phyloP scores from a whole-genome alignment of 2,329 filamentous ascomycete species.

The Calonectria crousiana region DNA sequence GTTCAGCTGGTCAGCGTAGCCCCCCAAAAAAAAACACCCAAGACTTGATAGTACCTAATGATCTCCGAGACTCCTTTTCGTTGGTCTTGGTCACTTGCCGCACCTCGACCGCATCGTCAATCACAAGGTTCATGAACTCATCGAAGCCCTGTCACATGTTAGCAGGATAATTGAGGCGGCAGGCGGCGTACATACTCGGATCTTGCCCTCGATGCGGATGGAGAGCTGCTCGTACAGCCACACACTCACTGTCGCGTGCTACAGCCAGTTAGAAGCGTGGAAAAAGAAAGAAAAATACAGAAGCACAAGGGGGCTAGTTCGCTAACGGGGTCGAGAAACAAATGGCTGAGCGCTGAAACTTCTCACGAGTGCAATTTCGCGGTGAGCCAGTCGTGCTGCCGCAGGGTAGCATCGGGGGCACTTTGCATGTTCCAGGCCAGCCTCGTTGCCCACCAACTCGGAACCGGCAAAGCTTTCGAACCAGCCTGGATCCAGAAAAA shows the following conservation, averaged over 20 bases:
- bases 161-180: background rate
- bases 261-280: conserved; percentile 42
- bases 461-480: background rate
- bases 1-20: conserved; percentile 40
- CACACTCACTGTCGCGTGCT: conserved; percentile 88
- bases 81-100: conserved; percentile 85
- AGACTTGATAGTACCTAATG: conserved; percentile 72
- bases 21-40: background rate
- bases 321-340: conserved; percentile 7
- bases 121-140: conserved; percentile 99
- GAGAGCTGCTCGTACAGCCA: conserved; percentile 98
- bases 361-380: background rate
- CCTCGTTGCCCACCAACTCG: background rate
- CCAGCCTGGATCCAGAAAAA: background rate
- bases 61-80: conserved; percentile 79
- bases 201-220: conserved; percentile 96
- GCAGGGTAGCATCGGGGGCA: background rate
- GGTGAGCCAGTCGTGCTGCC: background rate
- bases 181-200: conserved; percentile 74
- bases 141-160: conserved; percentile 82
- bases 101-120: conserved; percentile 96
- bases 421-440: conserved; percentile 8
- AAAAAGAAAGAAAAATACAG: background rate
- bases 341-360: background rate
- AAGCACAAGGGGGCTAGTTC: background rate